Conservation (phyloP, 2,329 filamentous ascomycete genomes). For the Cytospora piceae region DNA sequence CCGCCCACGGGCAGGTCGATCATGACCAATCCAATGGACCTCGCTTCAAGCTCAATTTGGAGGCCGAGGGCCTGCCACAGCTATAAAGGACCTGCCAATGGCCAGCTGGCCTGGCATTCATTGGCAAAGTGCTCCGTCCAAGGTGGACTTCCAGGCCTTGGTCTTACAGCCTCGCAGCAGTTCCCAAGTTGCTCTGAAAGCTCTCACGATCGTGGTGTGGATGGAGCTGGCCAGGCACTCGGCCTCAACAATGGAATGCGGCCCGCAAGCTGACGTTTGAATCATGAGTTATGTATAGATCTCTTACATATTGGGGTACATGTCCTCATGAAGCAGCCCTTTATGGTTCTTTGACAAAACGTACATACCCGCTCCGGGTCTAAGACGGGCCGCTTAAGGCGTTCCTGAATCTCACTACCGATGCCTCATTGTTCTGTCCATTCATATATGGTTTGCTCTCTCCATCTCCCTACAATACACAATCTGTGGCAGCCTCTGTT, state of each 20-base stretch:
- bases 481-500: too few species aligned
- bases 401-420: neutral
- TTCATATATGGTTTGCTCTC: neutral
- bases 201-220: neutral
- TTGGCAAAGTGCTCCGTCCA: neutral
- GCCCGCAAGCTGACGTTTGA: neutral
- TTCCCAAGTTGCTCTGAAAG: neutral
- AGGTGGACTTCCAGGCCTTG: neutral
- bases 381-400: too few species aligned
- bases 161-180: neutral
- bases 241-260: too few species aligned
- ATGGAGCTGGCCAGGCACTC: neutral
- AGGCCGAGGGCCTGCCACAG: neutral
- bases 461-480: too few species aligned
- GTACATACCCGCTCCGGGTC: too few species aligned
- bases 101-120: neutral
- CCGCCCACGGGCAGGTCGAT: neutral
- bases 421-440: neutral
- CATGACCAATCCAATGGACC: neutral
- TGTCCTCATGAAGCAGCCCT: neutral
- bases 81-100: neutral
- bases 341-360: too few species aligned
- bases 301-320: neutral
- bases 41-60: neutral
- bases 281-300: neutral